Conservation (phyloP, 2,329 filamentous ascomycete species). For the Penicillium crustosum region DNA sequence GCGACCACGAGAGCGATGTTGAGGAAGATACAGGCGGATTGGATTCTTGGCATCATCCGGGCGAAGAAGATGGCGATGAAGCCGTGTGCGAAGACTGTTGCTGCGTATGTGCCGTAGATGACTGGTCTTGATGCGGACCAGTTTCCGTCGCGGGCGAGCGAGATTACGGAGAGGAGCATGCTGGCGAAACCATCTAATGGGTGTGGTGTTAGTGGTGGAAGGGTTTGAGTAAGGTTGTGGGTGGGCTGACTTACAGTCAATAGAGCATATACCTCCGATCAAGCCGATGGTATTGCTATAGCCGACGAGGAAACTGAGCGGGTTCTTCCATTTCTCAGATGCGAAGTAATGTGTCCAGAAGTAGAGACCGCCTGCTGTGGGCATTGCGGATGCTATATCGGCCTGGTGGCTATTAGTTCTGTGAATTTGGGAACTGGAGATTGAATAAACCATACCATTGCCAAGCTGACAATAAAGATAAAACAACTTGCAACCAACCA, state of each 20-base stretch:
- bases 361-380: slow-evolving; percentile 60
- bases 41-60: slow-evolving; percentile 57
- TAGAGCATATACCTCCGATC: slow-evolving; percentile 62
- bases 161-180: slow-evolving; percentile 59
- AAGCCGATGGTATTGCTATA: slow-evolving; percentile 63
- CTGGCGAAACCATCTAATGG: slow-evolving; percentile 17
- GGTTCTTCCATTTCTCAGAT: slow-evolving; percentile 55
- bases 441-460: slow-evolving; percentile 49
- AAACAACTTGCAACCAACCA: slow-evolving; percentile 60
- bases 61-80: slow-evolving; percentile 54
- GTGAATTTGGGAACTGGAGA: neutral
- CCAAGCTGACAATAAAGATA: slow-evolving; percentile 60
- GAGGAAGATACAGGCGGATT: slow-evolving; percentile 54
- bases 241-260: slow-evolving; percentile 53
- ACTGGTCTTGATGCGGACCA: slow-evolving; percentile 55
- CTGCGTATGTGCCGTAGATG: slow-evolving; percentile 58
- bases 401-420: slow-evolving; percentile 33
- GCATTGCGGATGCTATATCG: slow-evolving; percentile 56
- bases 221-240: neutral
- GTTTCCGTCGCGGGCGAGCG: slow-evolving; percentile 54
- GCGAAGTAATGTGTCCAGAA: slow-evolving; percentile 62
- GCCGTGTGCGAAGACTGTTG: slow-evolving; percentile 54
- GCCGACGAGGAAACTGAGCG: slow-evolving; percentile 60
- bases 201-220: neutral
- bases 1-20: slow-evolving; percentile 56